phyloP scores from a whole-genome alignment of 139 green algal genomes.

The Parachlorella kessleri region DNA sequence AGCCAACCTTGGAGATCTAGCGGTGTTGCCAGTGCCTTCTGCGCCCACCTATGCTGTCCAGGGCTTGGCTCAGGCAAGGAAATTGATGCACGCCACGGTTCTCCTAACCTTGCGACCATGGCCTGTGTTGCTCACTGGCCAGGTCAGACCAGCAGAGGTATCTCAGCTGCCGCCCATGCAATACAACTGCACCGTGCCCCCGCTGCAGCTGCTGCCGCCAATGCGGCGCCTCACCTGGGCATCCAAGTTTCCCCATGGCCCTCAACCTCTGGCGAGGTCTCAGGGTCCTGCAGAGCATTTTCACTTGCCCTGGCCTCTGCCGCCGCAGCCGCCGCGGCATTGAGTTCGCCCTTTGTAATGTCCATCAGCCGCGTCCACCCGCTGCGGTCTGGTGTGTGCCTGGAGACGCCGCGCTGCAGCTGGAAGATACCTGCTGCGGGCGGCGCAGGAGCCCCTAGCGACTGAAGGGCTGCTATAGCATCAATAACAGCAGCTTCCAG shows the following conservation, averaged over 20 bases:
- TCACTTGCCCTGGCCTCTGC: neutral
- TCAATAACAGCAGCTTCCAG: slow-evolving; percentile 26
- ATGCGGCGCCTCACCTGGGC: neutral
- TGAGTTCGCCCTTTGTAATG: slow-evolving; percentile 22
- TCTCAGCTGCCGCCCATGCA: no score
- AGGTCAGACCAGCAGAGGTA: no score
- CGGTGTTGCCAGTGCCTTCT: no score
- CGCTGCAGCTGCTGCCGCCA: slow-evolving; percentile 17
- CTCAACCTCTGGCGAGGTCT: neutral
- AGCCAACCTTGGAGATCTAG: no score
- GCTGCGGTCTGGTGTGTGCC: slow-evolving; percentile 48
- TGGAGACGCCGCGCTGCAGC: slow-evolving; percentile 12
- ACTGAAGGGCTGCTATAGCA: slow-evolving; percentile 38
- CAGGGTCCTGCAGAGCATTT: neutral
- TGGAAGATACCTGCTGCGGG: slow-evolving; percentile 38
- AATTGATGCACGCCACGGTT: no score
- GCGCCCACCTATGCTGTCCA: no score
- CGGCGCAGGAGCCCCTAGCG: slow-evolving; percentile 29
- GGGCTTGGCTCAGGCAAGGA: no score
- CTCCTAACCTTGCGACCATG: no score
- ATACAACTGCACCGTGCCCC: no score
- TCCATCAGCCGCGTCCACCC: slow-evolving; percentile 53
- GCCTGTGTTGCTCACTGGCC: no score
- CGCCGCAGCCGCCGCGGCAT: neutral
- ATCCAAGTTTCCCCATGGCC: slow-evolving; percentile 20